phyloP scores from a whole-genome alignment of 306 rosid genomes.

The Benincasa hispida region DNA sequence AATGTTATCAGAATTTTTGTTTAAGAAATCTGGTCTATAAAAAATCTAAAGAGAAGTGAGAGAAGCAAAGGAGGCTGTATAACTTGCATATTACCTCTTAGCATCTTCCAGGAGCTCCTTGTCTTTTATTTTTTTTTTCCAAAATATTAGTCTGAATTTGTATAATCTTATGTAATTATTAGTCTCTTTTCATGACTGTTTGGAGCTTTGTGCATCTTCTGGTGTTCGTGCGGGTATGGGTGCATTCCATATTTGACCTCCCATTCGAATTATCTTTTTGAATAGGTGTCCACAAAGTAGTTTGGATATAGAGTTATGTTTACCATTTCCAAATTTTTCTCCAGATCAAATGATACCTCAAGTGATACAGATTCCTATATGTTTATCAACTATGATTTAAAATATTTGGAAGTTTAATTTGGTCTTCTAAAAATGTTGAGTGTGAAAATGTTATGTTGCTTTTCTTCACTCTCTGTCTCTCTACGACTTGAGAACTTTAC shows the following conservation, averaged over 20 bases:
- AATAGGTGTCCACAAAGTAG: background rate
- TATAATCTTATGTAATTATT: background rate
- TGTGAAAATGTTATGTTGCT: background rate
- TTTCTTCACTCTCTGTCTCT: background rate
- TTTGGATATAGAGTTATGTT: background rate
- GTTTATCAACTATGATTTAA: background rate
- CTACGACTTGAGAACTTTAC: background rate
- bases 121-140: background rate
- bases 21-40: background rate
- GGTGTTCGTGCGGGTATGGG: background rate
- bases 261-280: background rate
- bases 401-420: background rate
- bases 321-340: background rate
- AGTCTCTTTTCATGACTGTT: background rate
- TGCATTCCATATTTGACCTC: background rate
- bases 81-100: background rate
- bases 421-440: background rate
- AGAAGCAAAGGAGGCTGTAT: background rate
- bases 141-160: background rate
- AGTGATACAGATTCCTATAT: background rate
- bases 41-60: background rate
- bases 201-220: background rate
- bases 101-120: background rate
- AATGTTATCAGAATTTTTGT: background rate
- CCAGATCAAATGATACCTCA: background rate